A percentile compares a stretch with the other conserved stretches of the same genome.
phyloP scores from a whole-genome alignment of 1,139 yeast species.

The Citeromyces hawaiiensis region DNA sequence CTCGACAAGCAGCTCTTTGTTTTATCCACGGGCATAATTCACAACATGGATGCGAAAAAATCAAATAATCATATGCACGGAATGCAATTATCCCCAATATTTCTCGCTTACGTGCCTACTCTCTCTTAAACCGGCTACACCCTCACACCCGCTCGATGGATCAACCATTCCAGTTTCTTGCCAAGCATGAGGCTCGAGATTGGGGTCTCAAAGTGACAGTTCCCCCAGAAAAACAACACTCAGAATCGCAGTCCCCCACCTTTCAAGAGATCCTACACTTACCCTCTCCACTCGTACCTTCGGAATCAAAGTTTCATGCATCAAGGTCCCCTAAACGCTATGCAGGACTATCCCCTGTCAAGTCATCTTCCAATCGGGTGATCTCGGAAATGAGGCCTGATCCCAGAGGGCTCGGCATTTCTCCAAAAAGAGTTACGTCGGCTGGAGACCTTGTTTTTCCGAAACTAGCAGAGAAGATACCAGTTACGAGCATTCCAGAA shows the following conservation, averaged over 20 bases:
- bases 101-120: no score
- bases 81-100: no score
- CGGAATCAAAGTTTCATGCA: background rate
- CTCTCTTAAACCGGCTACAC: background rate
- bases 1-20: no score
- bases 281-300: background rate
- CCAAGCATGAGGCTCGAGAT: background rate
- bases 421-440: background rate
- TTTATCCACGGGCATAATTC: no score
- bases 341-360: background rate
- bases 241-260: background rate
- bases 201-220: background rate
- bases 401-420: background rate
- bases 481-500: background rate
- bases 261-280: background rate
- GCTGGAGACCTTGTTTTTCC: background rate
- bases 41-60: no score
- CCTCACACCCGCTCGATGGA: background rate
- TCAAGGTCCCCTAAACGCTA: background rate
- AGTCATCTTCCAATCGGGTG: background rate
- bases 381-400: background rate
- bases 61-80: no score
- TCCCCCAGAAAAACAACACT: background rate
- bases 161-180: background rate
- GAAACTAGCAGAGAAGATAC: background rate